Evolutionary conservation across 306 rosid species (phyloP), one percentile per base, ranked within the genome.

Genomic region (Sphenostylis stenocarpa): DNA sequence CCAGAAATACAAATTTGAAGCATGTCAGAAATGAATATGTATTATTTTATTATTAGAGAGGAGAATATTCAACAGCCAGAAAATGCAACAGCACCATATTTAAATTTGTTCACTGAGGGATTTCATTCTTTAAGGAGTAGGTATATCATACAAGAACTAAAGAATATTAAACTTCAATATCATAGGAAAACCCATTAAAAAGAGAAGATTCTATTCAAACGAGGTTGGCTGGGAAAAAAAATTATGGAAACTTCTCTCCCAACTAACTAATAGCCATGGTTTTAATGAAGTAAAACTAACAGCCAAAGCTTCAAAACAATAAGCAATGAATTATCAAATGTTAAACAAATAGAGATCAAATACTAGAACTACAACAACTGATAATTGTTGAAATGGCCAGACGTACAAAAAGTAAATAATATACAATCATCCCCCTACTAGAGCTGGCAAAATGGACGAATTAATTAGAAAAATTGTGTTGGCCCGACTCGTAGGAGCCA

Each of bases 1-100:
- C 57, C 85, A 83, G 62, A 85, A 70, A 81, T 36, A 74, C 79
- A 79, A 82, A 78, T 66, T 81, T 57, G 65, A 52, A 82, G 52
- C 36, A 81, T 51, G 73, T 87, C 77, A 87, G 67, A 26, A 45
- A 47, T 52, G 16, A 67, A 68, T 63, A 70, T 57, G 47, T 61
- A 55, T 68, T 13, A 29, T 26, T 1, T 36, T 36, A 7, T 61
- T 8, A 36, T n/a, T 24, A 49, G n/a, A 68, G 47, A 52, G 67
- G 49, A 64, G 48, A 70, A 49, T 55, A 43, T 47, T 48, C 68
- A 49, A 23, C 63, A 55, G 15, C 29, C 77, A 41, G 73, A 57
- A 39, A 47, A 29, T 56, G 71, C 51, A 62, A 65, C 33, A 77
- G 47, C 23, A 71, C 13, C 56, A 64, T 53, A 65, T 71, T 61